These are phyloP conservation scores for Lablab purpureus DNA, from an alignment of 306 rosid species.

Conservation along the genomic window DNA sequence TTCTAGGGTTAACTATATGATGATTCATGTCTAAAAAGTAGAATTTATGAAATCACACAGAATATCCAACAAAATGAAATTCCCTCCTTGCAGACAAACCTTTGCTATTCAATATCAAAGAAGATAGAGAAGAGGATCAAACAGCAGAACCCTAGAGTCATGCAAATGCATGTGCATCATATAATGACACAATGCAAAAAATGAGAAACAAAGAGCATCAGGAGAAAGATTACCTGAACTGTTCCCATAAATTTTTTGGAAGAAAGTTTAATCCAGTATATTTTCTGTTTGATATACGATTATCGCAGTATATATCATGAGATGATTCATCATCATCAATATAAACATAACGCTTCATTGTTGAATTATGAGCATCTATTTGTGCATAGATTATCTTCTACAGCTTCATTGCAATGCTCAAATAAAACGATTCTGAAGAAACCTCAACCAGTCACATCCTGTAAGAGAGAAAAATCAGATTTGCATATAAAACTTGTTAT, in stretches of 20 bases:
- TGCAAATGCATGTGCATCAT: constrained; percentile 6
- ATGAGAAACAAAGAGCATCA: constrained; percentile 33
- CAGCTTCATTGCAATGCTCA: constrained; percentile 46
- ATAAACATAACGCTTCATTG: constrained; percentile 89
- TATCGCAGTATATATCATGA: constrained; percentile 68
- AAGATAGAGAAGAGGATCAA: constrained; percentile 17
- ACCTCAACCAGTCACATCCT: constrained; percentile 35
- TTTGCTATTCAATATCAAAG: constrained; percentile 27
- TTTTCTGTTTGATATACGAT: constrained; percentile 89
- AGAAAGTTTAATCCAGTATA: constrained; percentile 87
- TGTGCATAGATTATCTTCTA: constrained; percentile 39
- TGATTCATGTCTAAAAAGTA: constrained; percentile 14
- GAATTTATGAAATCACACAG: neutral
- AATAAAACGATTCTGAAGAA: constrained; percentile 30
- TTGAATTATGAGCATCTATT: constrained; percentile 51
- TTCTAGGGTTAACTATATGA: constrained; percentile 33
- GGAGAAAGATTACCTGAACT: constrained; percentile 78
- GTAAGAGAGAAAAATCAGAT: constrained; percentile 25
- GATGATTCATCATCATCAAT: constrained; percentile 85
- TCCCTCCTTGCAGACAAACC: constrained; percentile 36
- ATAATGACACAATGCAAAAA: constrained; percentile 33
- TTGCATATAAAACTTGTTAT: constrained; percentile 14
- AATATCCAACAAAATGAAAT: constrained; percentile 12
- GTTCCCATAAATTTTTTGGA: constrained; percentile 97
- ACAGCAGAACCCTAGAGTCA: constrained; percentile 18